These are phyloP conservation scores for Parietaria judaica DNA, from an alignment of 306 rosid genomes.

Conservation along the genomic window DNA sequence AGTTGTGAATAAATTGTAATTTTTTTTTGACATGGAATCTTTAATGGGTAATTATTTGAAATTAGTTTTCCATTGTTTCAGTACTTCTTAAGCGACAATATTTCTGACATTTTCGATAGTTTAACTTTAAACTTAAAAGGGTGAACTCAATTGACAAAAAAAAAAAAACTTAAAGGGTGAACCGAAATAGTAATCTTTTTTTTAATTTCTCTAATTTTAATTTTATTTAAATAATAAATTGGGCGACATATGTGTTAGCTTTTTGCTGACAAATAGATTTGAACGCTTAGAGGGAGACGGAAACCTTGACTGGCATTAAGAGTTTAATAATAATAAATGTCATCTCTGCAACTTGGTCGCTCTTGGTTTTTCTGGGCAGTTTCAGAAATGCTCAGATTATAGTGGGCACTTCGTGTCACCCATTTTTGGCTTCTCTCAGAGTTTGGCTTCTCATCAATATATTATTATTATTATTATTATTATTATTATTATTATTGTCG, in stretches of 20 bases:
- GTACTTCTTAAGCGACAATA: neutral
- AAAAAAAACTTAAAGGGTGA: too few species aligned
- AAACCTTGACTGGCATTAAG: constrained; percentile 5
- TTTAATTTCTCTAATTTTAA: neutral
- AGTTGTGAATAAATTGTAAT: neutral
- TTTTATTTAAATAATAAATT: neutral
- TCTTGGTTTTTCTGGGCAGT: constrained; percentile 1
- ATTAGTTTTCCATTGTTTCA: neutral
- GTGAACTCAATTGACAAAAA: too few species aligned
- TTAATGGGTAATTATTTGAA: neutral
- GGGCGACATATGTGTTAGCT: neutral
- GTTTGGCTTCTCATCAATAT: constrained; percentile 1
- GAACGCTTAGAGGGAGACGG: neutral
- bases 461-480: neutral
- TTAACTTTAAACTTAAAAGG: neutral
- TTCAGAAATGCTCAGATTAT: neutral
- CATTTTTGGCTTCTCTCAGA: neutral
- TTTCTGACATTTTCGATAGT: neutral
- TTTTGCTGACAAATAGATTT: constrained; percentile 15
- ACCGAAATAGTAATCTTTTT: neutral
- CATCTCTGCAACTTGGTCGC: constrained; percentile 3
- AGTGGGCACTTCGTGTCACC: neutral
- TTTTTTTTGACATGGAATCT: too few species aligned
- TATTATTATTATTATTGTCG: neutral
- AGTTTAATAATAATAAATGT: too few species aligned